Conservation (phyloP, 805 yeast species). For the Saccharomyces mikatae region DNA sequence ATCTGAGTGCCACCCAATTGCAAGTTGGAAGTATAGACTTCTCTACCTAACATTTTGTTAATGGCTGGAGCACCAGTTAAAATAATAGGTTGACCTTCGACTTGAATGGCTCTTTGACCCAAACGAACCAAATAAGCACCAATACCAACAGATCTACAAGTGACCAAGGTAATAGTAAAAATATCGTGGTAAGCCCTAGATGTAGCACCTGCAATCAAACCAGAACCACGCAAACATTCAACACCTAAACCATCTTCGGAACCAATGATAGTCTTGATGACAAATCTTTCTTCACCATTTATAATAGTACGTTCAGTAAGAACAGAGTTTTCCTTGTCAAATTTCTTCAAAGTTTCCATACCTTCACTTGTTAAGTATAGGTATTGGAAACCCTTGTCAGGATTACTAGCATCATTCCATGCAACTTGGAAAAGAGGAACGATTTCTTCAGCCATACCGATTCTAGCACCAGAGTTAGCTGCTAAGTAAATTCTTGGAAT, state of each 20-base stretch:
- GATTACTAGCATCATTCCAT: slow-evolving; percentile 75
- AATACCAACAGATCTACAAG: slow-evolving; percentile 99
- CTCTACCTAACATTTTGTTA: slow-evolving; percentile 92
- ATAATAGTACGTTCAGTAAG: slow-evolving; percentile 74
- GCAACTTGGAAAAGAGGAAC: slow-evolving; percentile 83
- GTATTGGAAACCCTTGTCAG: slow-evolving; percentile 83
- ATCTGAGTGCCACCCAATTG: slow-evolving; percentile 99
- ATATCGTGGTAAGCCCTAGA: slow-evolving; percentile 96
- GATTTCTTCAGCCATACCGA: slow-evolving; percentile 95
- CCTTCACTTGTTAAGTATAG: slow-evolving; percentile 72
- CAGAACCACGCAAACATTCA: slow-evolving; percentile 96
- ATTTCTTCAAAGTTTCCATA: slow-evolving; percentile 44
- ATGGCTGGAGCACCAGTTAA: slow-evolving; percentile 99
- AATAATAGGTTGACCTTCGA: slow-evolving; percentile 97
- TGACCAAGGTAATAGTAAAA: slow-evolving; percentile 93
- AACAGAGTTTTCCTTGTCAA: slow-evolving; percentile 55
- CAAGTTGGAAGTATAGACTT: slow-evolving; percentile 91
- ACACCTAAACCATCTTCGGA: slow-evolving; percentile 96
- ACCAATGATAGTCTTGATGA: slow-evolving; percentile 82
- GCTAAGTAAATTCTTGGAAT: slow-evolving; percentile 92
- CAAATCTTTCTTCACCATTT: slow-evolving; percentile 72
- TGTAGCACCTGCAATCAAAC: slow-evolving; percentile 97
- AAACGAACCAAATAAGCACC: slow-evolving; percentile 97
- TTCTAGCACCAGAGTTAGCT: slow-evolving; percentile 98
- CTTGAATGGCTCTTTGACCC: slow-evolving; percentile 98